Percentiles rank a stretch among this genome's conserved stretches.
These are phyloP conservation scores for Dipodascus geniculatus DNA, from an alignment of 805 yeast genomes.

Conservation along the genomic window DNA sequence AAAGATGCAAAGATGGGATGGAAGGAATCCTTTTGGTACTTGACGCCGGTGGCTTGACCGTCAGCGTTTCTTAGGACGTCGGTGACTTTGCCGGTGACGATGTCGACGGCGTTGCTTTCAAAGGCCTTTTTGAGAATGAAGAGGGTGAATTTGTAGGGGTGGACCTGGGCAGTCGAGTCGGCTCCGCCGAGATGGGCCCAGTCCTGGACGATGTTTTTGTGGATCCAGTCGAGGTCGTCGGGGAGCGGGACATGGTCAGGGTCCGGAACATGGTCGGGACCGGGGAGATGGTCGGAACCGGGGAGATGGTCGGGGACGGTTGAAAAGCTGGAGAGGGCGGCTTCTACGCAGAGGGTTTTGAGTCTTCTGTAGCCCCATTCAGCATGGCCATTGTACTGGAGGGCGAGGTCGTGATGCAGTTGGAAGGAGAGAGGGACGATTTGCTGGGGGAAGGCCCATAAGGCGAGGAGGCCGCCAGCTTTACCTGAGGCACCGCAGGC, in stretches of 20 bases:
- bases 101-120: constrained; percentile 67
- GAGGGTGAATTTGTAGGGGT: constrained; percentile 89
- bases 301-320: not conserved
- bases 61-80: constrained; percentile 51
- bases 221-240: constrained; percentile 59
- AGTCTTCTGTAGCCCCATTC: constrained; percentile 92
- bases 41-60: constrained; percentile 65
- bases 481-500: constrained; percentile 98
- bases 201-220: constrained; percentile 45
- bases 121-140: constrained; percentile 68
- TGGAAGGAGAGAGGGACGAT: constrained; percentile 80
- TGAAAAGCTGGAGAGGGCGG: constrained; percentile 38
- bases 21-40: constrained; percentile 44
- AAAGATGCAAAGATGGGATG: too few species aligned
- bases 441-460: constrained; percentile 96
- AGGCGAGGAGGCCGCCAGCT: constrained; percentile 90
- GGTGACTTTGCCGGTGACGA: constrained; percentile 74
- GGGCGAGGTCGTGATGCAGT: constrained; percentile 73
- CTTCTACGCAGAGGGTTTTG: constrained; percentile 78
- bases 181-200: constrained; percentile 77
- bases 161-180: constrained; percentile 91
- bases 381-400: constrained; percentile 65
- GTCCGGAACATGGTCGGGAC: too few species aligned
- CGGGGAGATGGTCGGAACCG: not conserved
- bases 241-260: constrained; percentile 48